Conservation (phyloP, 2,329 filamentous ascomycete genomes). For the Aspergillus sp. region DNA sequence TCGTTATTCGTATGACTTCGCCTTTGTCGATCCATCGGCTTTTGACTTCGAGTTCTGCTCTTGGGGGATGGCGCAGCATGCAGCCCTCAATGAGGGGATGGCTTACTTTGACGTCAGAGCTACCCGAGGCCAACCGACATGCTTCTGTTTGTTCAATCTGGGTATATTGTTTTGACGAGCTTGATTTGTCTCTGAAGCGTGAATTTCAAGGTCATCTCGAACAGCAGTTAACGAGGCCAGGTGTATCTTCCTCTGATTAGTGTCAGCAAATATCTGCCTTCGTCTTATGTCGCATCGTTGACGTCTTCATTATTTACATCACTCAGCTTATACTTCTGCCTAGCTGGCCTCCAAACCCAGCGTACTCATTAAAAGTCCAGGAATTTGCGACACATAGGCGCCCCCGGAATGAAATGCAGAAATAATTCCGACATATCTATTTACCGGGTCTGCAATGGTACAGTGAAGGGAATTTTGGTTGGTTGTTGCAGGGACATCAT, state of each 20-base stretch:
- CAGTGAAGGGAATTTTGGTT: too few relatives aligned
- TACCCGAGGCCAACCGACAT: background rate
- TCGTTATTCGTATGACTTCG: slow-evolving; percentile 1
- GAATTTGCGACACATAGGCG: background rate
- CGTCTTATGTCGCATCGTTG: too few relatives aligned
- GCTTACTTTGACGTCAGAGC: slow-evolving; percentile 2
- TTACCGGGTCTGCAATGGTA: too few relatives aligned
- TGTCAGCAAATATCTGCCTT: too few relatives aligned
- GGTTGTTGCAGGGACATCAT: too few relatives aligned
- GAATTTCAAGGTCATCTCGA: background rate
- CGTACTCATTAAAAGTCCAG: too few relatives aligned
- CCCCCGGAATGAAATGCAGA: too few relatives aligned
- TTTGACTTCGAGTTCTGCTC: background rate
- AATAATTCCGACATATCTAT: too few relatives aligned
- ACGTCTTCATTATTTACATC: background rate
- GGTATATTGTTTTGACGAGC: background rate
- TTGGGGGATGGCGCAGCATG: slow-evolving; percentile 2
- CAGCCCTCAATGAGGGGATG: background rate
- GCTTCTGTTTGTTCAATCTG: background rate
- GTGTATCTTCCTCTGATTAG: too few relatives aligned
- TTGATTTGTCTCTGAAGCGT: background rate
- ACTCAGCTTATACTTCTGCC: background rate
- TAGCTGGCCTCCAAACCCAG: background rate
- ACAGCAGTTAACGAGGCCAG: background rate
- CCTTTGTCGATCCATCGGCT: background rate